Evolutionary conservation across 176 grass and related monocot genomes (phyloP), one percentile per base, ranked within the genome.

Genomic region (Zizania latifolia): DNA sequence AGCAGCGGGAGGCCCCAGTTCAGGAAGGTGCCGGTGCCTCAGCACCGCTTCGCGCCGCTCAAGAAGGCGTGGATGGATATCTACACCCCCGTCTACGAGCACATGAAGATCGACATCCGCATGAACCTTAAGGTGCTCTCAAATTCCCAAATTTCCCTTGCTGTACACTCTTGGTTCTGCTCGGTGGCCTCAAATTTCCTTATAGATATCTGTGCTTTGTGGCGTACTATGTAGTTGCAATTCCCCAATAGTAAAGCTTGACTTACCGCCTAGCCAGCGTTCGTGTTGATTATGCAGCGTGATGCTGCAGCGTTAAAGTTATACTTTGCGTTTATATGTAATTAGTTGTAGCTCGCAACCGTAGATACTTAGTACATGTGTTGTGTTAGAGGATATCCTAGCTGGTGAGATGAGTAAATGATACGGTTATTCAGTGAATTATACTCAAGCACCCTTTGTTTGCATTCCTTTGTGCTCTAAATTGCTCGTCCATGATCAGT

Each of bases 41-140:
- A 38, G 22, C 71, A 91, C 66, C 82, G 88, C 2, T 91, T 81
- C 50, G 50, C 87, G 50, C 85, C 78, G 21, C 73, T 94, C 24
- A 88, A 94, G 74, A 76, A 82, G 21, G 79, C 76, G 28, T 90
- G 87, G 91, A 88, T 88, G 87, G 87, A 94, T 41, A 94, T 86
- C 68, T 90, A 93, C 79, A 80, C 58, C n/a, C 91, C 87, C 31
- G 50, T 90, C 19, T 88, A 77, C 29, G 87, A 94, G 38, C 87
- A 90, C 69, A 90, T 92, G 85, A 85, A 92, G 68, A 59, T 92
- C 74, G 78, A 92, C 63, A 72, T 92, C 54, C 62, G 85, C 48
- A 92, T 88, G 89, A 92, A 92, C 72, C 78, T 88, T 40, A 92
- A 88, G 85, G 89, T 85, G 16, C 21, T 0, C 35, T 73, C 48